These are phyloP conservation scores for Colletotrichum tamarilloi DNA, from an alignment of 2,329 filamentous ascomycete genomes.

Conservation along the genomic window DNA sequence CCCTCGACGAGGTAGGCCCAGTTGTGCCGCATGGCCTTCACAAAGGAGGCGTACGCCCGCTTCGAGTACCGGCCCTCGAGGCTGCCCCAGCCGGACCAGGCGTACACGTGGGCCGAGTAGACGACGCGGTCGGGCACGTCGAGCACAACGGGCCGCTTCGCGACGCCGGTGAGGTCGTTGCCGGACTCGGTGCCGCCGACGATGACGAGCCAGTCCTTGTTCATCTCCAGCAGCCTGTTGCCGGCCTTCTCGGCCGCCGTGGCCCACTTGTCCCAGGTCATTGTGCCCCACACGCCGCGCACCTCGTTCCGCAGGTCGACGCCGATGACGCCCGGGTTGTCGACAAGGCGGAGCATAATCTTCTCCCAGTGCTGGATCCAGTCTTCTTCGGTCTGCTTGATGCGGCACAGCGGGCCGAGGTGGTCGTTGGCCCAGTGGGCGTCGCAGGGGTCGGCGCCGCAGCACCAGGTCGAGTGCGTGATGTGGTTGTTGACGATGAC, in stretches of 20 bases:
- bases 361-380: slow-evolving; percentile 76
- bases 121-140: slow-evolving; percentile 67
- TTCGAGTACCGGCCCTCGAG: slow-evolving; percentile 68
- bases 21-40: slow-evolving; percentile 69
- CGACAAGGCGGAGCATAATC: slow-evolving; percentile 68
- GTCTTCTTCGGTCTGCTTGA: slow-evolving; percentile 71
- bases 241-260: slow-evolving; percentile 71
- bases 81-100: slow-evolving; percentile 77
- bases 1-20: slow-evolving; percentile 73
- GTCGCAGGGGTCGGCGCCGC: slow-evolving; percentile 75
- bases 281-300: slow-evolving; percentile 75
- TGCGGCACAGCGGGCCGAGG: slow-evolving; percentile 67
- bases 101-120: slow-evolving; percentile 76
- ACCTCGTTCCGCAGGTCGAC: slow-evolving; percentile 77
- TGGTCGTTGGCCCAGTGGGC: slow-evolving; percentile 75
- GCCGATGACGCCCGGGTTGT: slow-evolving; percentile 72
- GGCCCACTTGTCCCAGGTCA: slow-evolving; percentile 74
- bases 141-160: slow-evolving; percentile 66
- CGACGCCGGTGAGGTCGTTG: slow-evolving; percentile 71
- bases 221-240: slow-evolving; percentile 69
- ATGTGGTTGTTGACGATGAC: slow-evolving; percentile 80
- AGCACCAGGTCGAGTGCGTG: slow-evolving; percentile 76
- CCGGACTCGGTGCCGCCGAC: slow-evolving; percentile 76
- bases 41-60: slow-evolving; percentile 72
- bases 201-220: slow-evolving; percentile 73